phyloP scores from a whole-genome alignment of 108 stramenopile species.

The Skeletonema tropicum region DNA sequence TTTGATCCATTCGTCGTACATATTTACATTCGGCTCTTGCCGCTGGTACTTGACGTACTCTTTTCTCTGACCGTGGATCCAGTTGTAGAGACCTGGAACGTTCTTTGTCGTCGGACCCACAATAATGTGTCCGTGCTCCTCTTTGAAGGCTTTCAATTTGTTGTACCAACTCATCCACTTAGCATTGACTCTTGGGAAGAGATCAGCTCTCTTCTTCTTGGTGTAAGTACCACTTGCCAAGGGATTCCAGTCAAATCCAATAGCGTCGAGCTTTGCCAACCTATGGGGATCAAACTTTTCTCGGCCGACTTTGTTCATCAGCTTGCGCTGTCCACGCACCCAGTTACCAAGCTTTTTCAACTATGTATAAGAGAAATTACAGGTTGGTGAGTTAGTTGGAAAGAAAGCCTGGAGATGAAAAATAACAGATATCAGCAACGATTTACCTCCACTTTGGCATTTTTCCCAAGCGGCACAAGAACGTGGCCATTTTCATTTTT shows the following conservation, averaged over 20 bases:
- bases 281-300: conserved; percentile 15
- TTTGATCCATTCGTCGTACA: conserved; percentile 27
- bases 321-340: conserved; percentile 37
- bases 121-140: conserved; percentile 14
- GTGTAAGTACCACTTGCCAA: conserved; percentile 6
- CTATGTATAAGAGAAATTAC: neutral
- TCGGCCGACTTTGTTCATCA: conserved; percentile 22
- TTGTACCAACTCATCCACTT: conserved; percentile 22
- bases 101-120: conserved; percentile 16
- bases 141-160: conserved; percentile 10
- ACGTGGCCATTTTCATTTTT: conserved; percentile 10
- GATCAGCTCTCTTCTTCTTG: conserved; percentile 4
- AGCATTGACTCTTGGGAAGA: conserved; percentile 9
- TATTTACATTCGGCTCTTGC: conserved; percentile 4
- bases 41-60: conserved; percentile 34
- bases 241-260: conserved; percentile 35
- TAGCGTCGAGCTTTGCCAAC: conserved; percentile 19
- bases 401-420: neutral
- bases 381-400: neutral
- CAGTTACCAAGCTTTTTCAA: conserved; percentile 22
- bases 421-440: neutral
- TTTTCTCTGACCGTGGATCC: conserved; percentile 40
- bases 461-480: conserved; percentile 12
- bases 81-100: conserved; percentile 23
- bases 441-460: conserved; percentile 10